Base-by-base conservation (phyloP, 2,329 filamentous ascomycete species). In the Diaporthe citri region DNA sequence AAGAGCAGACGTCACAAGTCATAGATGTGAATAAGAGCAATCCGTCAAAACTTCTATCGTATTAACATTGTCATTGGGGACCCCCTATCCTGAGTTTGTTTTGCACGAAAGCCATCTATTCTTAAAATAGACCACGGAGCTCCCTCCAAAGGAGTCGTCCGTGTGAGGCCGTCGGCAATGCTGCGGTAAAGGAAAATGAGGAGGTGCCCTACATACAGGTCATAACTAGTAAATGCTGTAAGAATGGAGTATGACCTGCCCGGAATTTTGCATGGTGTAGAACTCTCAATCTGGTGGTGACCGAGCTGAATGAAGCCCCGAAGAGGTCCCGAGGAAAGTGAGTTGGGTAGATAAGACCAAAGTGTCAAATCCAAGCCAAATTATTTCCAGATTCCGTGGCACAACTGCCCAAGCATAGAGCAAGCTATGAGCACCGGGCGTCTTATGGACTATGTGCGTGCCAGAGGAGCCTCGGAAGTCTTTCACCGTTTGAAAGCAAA, bases 221-320 rank as follows among this genome's bases (percentile, higher is more conserved):
- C 74, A 76, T 69, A 60, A 67, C 64, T 67, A 67, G 71, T 66
- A 76, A 56, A 71, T 71, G 72, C 72, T 74, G 34, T 66, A 59
- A 76, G 66, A 75, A 74, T 51, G 51, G 71, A 70, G 74, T 74
- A 74, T 74, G 74, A 76, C 74, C 74, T 60, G 72, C 34, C 31
- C 48, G 51, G 59, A 36, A 74, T 70, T 71, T 60, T 69, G 60
- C 46, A 28, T 72, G 64, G 25, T 41, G 73, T 70, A 64, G 39
- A 71, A 57, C 34, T 39, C 51, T 55, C 64, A 55, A 69, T 31
- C 22, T 69, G 48, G n/a, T 20, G 64, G 48, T 36, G 46, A 22
- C 7, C 31, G 46, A 28, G 64, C 64, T 22, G 57, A 51, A 51
- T 51, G 28, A 20, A n/a, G 67, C 62, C 51, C 52, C 46, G 22